phyloP scores from a whole-genome alignment of 179 eudicot species.

The Beta lomatogona region DNA sequence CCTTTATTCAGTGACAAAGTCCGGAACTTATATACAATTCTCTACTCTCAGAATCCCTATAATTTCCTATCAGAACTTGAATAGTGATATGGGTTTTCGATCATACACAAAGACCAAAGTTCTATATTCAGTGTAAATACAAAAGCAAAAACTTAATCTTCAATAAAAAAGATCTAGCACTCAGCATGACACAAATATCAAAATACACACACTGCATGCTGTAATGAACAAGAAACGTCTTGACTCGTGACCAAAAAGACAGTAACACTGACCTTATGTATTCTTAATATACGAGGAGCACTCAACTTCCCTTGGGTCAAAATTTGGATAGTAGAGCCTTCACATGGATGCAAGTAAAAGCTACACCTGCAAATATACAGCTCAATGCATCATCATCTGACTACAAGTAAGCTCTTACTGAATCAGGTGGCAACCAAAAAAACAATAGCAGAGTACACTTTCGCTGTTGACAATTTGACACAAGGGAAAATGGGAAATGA shows the following conservation, averaged over 20 bases:
- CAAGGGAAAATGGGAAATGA: background rate
- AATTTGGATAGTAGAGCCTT: slow-evolving; percentile 82
- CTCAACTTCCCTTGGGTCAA: slow-evolving; percentile 95
- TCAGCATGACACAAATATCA: background rate
- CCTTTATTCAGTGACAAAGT: background rate
- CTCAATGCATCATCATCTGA: slow-evolving; percentile 17
- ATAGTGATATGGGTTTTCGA: background rate
- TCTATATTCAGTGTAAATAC: background rate
- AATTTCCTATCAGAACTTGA: background rate
- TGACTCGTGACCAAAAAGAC: background rate
- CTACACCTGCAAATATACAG: slow-evolving; percentile 67
- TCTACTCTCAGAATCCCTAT: background rate
- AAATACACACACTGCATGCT: background rate
- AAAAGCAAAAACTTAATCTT: background rate
- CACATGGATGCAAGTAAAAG: slow-evolving; percentile 87
- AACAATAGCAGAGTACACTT: background rate
- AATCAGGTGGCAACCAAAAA: background rate
- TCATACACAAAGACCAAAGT: no score
- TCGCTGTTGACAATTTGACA: background rate
- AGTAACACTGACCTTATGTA: slow-evolving; percentile 68
- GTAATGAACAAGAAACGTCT: background rate
- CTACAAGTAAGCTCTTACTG: background rate
- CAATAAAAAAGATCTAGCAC: background rate
- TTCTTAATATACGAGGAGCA: slow-evolving; percentile 94
- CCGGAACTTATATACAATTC: background rate